Conservation (phyloP, 345 rosid genomes). For the Psidium friedrichsthalianum region DNA sequence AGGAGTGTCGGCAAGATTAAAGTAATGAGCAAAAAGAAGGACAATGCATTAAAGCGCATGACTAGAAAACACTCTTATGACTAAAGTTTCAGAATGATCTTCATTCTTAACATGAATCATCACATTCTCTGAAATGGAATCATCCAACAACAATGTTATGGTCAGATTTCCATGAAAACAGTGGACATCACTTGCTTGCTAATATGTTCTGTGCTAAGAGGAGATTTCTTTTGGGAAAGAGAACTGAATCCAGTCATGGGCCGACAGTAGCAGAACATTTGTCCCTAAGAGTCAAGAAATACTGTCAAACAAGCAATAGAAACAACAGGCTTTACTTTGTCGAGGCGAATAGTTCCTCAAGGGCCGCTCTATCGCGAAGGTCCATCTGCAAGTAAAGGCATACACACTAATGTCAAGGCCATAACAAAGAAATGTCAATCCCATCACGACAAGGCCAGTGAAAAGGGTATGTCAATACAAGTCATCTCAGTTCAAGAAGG, state of each 20-base stretch:
- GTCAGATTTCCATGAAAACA: background rate
- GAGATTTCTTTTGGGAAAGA: background rate
- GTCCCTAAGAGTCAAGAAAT: background rate
- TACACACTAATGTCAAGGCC: background rate
- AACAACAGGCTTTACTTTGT: conserved; percentile 34
- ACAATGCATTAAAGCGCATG: background rate
- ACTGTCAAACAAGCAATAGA: background rate
- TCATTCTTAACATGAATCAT: background rate
- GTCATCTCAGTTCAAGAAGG: background rate
- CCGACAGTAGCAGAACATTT: background rate
- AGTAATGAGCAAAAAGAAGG: background rate
- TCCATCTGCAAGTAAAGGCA: conserved; percentile 50
- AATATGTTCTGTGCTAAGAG: background rate
- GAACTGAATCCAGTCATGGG: background rate
- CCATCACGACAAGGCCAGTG: background rate
- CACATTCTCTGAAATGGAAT: background rate
- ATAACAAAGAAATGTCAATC: background rate
- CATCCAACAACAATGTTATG: background rate
- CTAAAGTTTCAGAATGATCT: background rate
- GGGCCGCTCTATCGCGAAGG: conserved; percentile 71
- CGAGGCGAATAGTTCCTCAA: conserved; percentile 53
- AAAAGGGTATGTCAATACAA: background rate
- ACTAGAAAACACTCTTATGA: background rate
- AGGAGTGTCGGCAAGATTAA: background rate
- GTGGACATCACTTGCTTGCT: background rate